Evolutionary conservation across 257 asterid species (phyloP).

Genomic region (Lithospermum erythrorhizon): DNA sequence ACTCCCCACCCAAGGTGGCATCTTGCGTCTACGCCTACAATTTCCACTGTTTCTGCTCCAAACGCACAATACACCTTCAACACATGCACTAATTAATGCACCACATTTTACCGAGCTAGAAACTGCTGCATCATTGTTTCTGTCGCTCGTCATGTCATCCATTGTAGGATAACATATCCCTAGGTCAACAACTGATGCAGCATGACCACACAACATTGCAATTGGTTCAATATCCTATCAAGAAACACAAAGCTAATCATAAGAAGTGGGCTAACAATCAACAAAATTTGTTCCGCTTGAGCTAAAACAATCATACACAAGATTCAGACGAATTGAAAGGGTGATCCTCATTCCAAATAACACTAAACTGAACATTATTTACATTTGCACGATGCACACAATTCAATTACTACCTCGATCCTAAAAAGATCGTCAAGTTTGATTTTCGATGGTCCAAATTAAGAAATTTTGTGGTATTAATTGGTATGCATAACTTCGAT

Average conservation of each 20-base stretch:
- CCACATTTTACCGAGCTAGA: slow-evolving; percentile 35
- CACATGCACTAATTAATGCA: slow-evolving; percentile 71
- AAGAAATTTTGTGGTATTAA: too few relatives aligned
- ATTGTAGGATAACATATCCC: slow-evolving; percentile 67
- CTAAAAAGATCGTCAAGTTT: too few relatives aligned
- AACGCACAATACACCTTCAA: slow-evolving; percentile 79
- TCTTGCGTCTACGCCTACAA: slow-evolving; percentile 79
- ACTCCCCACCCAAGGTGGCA: slow-evolving; percentile 94
- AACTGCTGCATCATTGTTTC: slow-evolving; percentile 22
- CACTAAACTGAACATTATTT: not conserved
- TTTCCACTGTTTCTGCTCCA: slow-evolving; percentile 91
- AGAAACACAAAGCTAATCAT: slow-evolving; percentile 10
- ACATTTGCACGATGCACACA: too few relatives aligned
- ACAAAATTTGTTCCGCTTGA: not conserved
- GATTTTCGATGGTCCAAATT: too few relatives aligned
- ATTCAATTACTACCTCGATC: too few relatives aligned
- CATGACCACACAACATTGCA: slow-evolving; percentile 91
- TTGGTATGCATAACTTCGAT: too few relatives aligned
- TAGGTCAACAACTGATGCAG: slow-evolving; percentile 67
- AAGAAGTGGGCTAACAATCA: slow-evolving; percentile 6
- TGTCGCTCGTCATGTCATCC: slow-evolving; percentile 27
- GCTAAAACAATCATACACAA: not conserved
- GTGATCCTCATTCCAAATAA: too few relatives aligned
- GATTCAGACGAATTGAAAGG: too few relatives aligned
- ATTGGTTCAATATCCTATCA: slow-evolving; percentile 74